These are phyloP conservation scores for Aspergillus puulaauensis DNA, from an alignment of 2,329 filamentous ascomycete genomes.

Conservation along the genomic window DNA sequence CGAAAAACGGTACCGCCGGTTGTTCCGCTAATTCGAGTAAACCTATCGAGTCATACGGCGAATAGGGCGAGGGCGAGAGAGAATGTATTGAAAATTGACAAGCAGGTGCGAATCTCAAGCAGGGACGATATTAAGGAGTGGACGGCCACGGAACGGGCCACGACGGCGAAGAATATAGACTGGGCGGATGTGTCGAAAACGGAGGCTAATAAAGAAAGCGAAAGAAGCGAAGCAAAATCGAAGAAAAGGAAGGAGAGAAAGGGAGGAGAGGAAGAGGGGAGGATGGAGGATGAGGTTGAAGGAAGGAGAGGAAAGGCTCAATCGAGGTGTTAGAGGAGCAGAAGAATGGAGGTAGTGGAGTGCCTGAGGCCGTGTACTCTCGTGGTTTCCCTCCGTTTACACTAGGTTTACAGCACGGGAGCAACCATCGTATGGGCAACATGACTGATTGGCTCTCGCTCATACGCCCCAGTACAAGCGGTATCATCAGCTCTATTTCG, in stretches of 20 bases:
- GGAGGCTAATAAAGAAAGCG: slow-evolving; percentile 12
- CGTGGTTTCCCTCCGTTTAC: not conserved
- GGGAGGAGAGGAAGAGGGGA: slow-evolving; percentile 12
- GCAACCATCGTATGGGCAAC: not conserved
- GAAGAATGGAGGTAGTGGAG: slow-evolving; percentile 9
- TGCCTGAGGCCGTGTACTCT: slow-evolving; percentile 8
- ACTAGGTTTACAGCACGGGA: not conserved
- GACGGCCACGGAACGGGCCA: slow-evolving; percentile 38
- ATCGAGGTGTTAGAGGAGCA: slow-evolving; percentile 8
- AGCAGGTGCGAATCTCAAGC: slow-evolving; percentile 8
- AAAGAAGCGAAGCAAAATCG: slow-evolving; percentile 12
- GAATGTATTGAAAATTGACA: slow-evolving; percentile 5
- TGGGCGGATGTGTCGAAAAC: slow-evolving; percentile 8
- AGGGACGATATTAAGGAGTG: slow-evolving; percentile 32
- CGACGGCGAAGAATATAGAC: slow-evolving; percentile 7
- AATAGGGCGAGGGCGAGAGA: slow-evolving; percentile 1
- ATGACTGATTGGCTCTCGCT: slow-evolving; percentile 11
- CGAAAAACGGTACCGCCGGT: not conserved
- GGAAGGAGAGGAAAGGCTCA: slow-evolving; percentile 17
- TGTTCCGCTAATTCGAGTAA: not conserved
- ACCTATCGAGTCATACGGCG: not conserved
- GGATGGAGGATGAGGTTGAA: slow-evolving; percentile 20
- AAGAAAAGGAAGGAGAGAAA: slow-evolving; percentile 11
- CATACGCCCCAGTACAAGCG: slow-evolving; percentile 10
- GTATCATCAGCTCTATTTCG: slow-evolving; percentile 15